Evolutionary conservation across 169 alveolate species (phyloP).

Genomic region (Theileria annulata): DNA sequence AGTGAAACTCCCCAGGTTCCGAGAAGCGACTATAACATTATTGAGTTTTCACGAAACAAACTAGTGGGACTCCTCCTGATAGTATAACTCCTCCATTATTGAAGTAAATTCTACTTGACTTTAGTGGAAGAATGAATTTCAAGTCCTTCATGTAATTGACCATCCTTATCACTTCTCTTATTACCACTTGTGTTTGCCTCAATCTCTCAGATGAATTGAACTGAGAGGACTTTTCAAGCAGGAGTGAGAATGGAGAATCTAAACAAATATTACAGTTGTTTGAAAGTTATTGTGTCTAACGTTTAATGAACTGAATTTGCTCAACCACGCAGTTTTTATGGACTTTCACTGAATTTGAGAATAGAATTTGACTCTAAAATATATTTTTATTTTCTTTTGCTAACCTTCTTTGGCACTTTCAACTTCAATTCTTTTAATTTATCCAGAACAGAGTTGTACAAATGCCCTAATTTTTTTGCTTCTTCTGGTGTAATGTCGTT

Average conservation of each 20-base stretch:
- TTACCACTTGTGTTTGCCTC: conserved; percentile 53
- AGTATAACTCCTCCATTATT: conserved; percentile 50
- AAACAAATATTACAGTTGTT: not conserved
- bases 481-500: conserved; percentile 1
- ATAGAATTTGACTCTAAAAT: conserved; percentile 20
- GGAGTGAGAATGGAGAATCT: conserved; percentile 53
- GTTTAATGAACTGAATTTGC: conserved; percentile 45
- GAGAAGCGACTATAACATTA: conserved; percentile 23
- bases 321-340: conserved; percentile 30
- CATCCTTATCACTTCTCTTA: conserved; percentile 51
- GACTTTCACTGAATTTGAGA: conserved; percentile 38
- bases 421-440: not conserved
- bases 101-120: conserved; percentile 63
- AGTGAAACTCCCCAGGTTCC: conserved; percentile 8
- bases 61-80: conserved; percentile 55
- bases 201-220: conserved; percentile 34
- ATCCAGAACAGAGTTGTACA: conserved; percentile 16
- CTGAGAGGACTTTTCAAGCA: conserved; percentile 49
- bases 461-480: not conserved
- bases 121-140: conserved; percentile 60
- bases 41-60: not conserved
- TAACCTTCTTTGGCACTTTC: conserved; percentile 10
- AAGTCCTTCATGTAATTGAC: conserved; percentile 39
- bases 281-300: not conserved
- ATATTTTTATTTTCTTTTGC: not conserved